A percentile compares a stretch with the other conserved stretches of the same genome.
Evolutionary conservation across 176 grass and related monocot genomes (phyloP).

Genomic region (Aegilops tauschii): DNA sequence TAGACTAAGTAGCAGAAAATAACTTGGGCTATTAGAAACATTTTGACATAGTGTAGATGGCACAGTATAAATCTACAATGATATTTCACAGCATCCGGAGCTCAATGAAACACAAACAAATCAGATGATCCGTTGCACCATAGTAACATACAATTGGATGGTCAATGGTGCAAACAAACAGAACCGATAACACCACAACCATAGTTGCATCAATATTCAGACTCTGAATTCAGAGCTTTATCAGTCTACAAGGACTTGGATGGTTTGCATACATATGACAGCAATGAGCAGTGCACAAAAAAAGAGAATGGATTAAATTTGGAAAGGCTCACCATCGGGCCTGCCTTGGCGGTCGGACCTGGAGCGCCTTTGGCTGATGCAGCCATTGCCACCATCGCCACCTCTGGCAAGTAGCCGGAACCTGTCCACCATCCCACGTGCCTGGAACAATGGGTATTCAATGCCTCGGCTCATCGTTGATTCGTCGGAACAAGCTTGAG

Average conservation of each 20-base stretch:
- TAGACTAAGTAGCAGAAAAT: not conserved
- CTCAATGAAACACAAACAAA: not conserved
- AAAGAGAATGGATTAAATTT: not conserved
- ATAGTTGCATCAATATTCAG: not conserved
- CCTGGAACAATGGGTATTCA: conserved; percentile 18
- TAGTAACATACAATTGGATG: not conserved
- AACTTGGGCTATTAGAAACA: not conserved
- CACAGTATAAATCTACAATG: not conserved
- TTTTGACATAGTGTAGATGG: not conserved
- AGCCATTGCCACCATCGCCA: not conserved
- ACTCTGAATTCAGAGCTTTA: not conserved
- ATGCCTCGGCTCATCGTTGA: not conserved
- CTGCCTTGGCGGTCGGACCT: conserved; percentile 14
- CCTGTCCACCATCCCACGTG: conserved; percentile 66
- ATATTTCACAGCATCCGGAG: not conserved
- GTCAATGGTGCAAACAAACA: not conserved
- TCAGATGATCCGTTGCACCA: not conserved
- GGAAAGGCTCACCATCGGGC: conserved; percentile 49
- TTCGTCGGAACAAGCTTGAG: not conserved
- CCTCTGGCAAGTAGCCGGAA: conserved; percentile 44
- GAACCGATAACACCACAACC: not conserved
- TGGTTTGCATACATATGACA: not conserved
- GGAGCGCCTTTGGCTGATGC: conserved; percentile 19
- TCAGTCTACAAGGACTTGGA: not conserved
- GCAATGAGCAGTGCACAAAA: not conserved